phyloP scores from a whole-genome alignment of 345 rosid genomes.

The Passiflora organensis region DNA sequence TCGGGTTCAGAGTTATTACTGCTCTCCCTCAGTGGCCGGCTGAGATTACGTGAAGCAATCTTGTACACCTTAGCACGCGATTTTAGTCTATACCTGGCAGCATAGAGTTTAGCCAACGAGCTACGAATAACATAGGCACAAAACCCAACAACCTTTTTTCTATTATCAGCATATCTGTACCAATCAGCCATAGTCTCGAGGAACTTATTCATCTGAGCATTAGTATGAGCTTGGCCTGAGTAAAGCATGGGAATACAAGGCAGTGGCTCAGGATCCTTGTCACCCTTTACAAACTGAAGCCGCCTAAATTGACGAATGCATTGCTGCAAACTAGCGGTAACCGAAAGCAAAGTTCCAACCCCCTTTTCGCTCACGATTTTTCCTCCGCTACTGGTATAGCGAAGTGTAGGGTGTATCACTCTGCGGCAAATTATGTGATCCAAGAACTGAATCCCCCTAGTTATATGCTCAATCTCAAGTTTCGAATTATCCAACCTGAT shows the following conservation, averaged over 20 bases:
- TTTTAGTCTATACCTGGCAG: constrained; percentile 89
- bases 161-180: constrained; percentile 88
- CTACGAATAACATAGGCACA: constrained; percentile 93
- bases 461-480: constrained; percentile 78
- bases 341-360: constrained; percentile 88
- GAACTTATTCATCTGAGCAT: constrained; percentile 95
- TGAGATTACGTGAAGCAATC: constrained; percentile 79
- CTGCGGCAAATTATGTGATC: constrained; percentile 83
- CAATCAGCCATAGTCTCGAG: constrained; percentile 98
- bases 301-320: constrained; percentile 70
- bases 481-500: constrained; percentile 66
- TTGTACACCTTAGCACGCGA: constrained; percentile 94
- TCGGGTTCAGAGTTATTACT: constrained; percentile 84
- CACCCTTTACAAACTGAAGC: constrained; percentile 88
- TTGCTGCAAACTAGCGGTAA: constrained; percentile 84
- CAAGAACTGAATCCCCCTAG: constrained; percentile 83
- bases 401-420: constrained; percentile 78
- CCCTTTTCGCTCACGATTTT: constrained; percentile 78
- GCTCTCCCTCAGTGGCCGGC: constrained; percentile 75
- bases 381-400: constrained; percentile 80
- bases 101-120: constrained; percentile 91
- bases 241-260: constrained; percentile 94
- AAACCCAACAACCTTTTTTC: constrained; percentile 89
- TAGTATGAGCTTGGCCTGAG: constrained; percentile 93
- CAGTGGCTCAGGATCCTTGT: constrained; percentile 89